Conservation (phyloP, 495 filamentous ascomycete genomes). For the Lasiosphaeris hirsuta region DNA sequence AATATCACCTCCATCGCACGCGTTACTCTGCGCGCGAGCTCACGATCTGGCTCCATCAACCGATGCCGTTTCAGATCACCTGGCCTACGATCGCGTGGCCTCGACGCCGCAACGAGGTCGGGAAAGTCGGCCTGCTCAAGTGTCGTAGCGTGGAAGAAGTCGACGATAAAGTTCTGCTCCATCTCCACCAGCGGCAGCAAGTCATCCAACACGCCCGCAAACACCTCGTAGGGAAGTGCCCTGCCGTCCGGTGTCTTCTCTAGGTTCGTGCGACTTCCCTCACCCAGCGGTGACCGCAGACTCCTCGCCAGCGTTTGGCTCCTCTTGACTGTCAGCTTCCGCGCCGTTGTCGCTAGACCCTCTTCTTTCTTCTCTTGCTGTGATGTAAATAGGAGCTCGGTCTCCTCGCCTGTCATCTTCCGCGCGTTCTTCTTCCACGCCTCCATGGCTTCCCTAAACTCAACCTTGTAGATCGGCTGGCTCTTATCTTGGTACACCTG, state of each 20-base stretch:
- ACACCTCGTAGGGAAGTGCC: conserved; percentile 76
- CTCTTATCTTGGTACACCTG: conserved; percentile 74
- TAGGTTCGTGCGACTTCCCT: conserved; percentile 53
- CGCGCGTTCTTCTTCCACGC: conserved; percentile 80
- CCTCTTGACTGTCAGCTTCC: conserved; percentile 90
- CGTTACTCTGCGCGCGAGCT: conserved; percentile 71
- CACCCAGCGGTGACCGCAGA: conserved; percentile 64
- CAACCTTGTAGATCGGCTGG: conserved; percentile 71
- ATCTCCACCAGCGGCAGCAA: conserved; percentile 73
- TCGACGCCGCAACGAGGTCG: conserved; percentile 64
- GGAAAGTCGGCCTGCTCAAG: conserved; percentile 73
- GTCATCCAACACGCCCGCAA: conserved; percentile 73
- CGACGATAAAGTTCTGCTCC: conserved; percentile 92
- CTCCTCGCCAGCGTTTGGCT: conserved; percentile 75
- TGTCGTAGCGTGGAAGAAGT: conserved; percentile 88
- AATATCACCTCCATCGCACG: conserved; percentile 86
- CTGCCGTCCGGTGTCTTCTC: conserved; percentile 66
- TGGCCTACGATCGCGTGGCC: conserved; percentile 63
- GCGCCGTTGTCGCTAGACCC: conserved; percentile 68
- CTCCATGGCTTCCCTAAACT: conserved; percentile 74
- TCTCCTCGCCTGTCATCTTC: conserved; percentile 79
- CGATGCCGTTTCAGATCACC: conserved; percentile 68
- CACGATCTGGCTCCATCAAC: conserved; percentile 79
- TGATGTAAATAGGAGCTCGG: conserved; percentile 81
- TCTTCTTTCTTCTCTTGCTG: conserved; percentile 80